These are phyloP conservation scores for Cercospora beticola DNA, from an alignment of 2,329 filamentous ascomycete genomes.

Conservation along the genomic window DNA sequence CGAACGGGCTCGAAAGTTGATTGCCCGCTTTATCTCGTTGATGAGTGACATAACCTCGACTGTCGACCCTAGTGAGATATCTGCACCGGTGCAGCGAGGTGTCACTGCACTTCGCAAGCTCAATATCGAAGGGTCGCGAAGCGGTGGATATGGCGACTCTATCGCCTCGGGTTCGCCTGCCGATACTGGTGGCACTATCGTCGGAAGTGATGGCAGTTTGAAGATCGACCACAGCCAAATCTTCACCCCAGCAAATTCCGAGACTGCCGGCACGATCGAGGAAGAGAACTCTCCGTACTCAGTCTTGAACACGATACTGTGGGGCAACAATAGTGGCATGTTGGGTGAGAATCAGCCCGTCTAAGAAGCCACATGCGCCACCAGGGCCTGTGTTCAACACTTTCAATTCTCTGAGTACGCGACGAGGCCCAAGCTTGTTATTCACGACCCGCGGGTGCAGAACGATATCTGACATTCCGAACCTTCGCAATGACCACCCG, in stretches of 20 bases:
- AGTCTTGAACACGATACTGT: conserved; percentile 50
- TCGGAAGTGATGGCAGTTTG: conserved; percentile 20
- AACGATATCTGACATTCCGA: background rate
- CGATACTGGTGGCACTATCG: conserved; percentile 16
- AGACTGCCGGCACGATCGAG: conserved; percentile 30
- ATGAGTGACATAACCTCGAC: conserved; percentile 49
- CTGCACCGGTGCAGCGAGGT: conserved; percentile 49
- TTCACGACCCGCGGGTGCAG: background rate
- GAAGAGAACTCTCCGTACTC: conserved; percentile 50
- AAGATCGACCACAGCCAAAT: conserved; percentile 30
- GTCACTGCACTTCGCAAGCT: conserved; percentile 48
- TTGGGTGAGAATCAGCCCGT: conserved; percentile 4
- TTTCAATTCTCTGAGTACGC: background rate
- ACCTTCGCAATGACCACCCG: background rate
- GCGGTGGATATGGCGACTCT: conserved; percentile 12
- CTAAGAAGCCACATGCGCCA: background rate
- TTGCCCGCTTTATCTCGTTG: conserved; percentile 49
- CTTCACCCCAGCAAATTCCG: conserved; percentile 33
- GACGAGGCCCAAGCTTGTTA: background rate
- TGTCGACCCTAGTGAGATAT: conserved; percentile 49
- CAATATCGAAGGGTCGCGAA: conserved; percentile 30
- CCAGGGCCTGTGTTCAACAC: background rate
- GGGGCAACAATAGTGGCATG: conserved; percentile 24
- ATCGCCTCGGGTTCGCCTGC: conserved; percentile 6
- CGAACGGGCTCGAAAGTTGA: conserved; percentile 46